Conservation (phyloP, 2,329 filamentous ascomycete species). For the Colletotrichum liaoningense region DNA sequence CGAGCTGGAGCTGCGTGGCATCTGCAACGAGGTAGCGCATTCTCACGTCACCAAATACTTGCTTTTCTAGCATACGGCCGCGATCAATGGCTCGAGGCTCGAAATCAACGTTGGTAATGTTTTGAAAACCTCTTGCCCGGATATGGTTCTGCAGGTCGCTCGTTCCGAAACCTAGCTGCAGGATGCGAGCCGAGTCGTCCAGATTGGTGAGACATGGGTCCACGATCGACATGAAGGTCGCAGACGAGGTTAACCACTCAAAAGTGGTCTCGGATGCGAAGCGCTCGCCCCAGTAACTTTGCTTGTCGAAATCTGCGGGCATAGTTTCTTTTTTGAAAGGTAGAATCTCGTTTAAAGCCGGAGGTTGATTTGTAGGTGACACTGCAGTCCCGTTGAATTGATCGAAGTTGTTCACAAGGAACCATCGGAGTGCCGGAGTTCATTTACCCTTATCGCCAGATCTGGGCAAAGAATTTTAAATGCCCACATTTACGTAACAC, state of each 20-base stretch:
- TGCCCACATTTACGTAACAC: constrained; percentile 29
- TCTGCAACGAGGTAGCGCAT: constrained; percentile 59
- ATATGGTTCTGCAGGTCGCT: constrained; percentile 62
- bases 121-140: constrained; percentile 52
- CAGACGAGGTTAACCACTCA: constrained; percentile 59
- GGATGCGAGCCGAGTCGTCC: constrained; percentile 45
- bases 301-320: constrained; percentile 57
- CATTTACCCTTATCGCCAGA: constrained; percentile 4
- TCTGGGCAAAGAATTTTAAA: constrained; percentile 25
- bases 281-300: constrained; percentile 61
- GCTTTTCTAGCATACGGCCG: constrained; percentile 52
- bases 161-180: constrained; percentile 62
- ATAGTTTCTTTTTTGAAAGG: not conserved
- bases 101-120: constrained; percentile 62
- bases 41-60: constrained; percentile 55
- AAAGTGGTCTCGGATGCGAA: constrained; percentile 58
- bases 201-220: constrained; percentile 49
- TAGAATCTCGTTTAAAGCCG: too few relatives aligned
- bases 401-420: not conserved
- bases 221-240: constrained; percentile 53
- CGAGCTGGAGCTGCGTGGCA: constrained; percentile 50
- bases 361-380: too few relatives aligned
- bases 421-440: not conserved
- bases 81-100: constrained; percentile 59
- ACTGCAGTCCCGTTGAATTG: not conserved